Conservation (phyloP, 2,329 filamentous ascomycete genomes). For the Fusarium sp. region DNA sequence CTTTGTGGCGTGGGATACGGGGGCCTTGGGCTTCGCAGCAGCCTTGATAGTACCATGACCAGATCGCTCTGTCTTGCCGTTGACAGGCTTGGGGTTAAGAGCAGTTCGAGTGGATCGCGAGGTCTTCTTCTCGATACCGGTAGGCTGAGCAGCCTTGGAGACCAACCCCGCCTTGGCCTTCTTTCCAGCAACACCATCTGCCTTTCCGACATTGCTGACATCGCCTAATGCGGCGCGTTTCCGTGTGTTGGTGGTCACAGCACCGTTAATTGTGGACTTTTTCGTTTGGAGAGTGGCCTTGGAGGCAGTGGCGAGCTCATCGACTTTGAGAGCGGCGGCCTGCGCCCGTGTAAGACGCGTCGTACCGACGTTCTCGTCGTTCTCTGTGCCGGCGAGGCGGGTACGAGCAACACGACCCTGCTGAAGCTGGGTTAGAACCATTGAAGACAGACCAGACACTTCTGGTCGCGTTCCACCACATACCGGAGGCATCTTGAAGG, state of each 20-base stretch:
- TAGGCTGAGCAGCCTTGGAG: slow-evolving; percentile 84
- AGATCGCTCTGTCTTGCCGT: slow-evolving; percentile 77
- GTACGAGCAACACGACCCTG: slow-evolving; percentile 78
- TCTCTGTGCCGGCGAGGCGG: slow-evolving; percentile 88
- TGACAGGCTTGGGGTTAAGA: slow-evolving; percentile 74
- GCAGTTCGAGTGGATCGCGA: slow-evolving; percentile 72
- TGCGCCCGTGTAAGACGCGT: slow-evolving; percentile 95
- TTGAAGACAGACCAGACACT: neutral
- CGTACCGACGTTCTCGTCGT: slow-evolving; percentile 87
- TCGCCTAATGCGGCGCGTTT: slow-evolving; percentile 91
- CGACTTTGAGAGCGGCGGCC: slow-evolving; percentile 78
- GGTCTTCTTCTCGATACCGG: slow-evolving; percentile 80
- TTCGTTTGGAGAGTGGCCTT: slow-evolving; percentile 78
- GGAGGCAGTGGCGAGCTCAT: slow-evolving; percentile 67
- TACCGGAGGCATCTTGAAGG: slow-evolving; percentile 53
- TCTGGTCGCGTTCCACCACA: slow-evolving; percentile 40
- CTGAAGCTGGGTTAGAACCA: slow-evolving; percentile 22
- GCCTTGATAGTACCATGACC: slow-evolving; percentile 74
- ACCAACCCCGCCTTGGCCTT: slow-evolving; percentile 81
- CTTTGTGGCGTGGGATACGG: slow-evolving; percentile 63
- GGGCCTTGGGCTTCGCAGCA: slow-evolving; percentile 73
- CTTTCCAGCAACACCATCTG: slow-evolving; percentile 77
- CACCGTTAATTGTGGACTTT: slow-evolving; percentile 67
- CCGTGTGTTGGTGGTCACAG: slow-evolving; percentile 63
- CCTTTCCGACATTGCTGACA: slow-evolving; percentile 94